Evolutionary conservation across 2,329 filamentous ascomycete species (phyloP), one percentile per base, ranked within the genome.

Genomic region (Fusarium coicis): DNA sequence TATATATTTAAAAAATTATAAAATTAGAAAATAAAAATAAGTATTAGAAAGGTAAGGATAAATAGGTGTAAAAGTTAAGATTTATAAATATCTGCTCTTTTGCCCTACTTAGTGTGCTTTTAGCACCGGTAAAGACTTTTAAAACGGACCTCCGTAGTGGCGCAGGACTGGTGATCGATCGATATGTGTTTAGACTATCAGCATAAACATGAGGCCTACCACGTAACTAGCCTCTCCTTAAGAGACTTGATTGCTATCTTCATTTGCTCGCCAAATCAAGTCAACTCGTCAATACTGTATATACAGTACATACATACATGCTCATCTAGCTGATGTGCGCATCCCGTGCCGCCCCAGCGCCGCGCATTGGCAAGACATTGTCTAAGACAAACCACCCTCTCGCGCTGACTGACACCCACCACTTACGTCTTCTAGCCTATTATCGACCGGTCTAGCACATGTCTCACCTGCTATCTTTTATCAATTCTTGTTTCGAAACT

Each of bases 361-460:
- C 72, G 72, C 72, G 65, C 68, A 68, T 61, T 54, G 58, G 58
- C 68, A 61, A 74, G 72, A 73, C 72, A 74, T 50, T 76, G 74
- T 76, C 74, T 73, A 46, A 74, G 74, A 74, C 74, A 73, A 61
- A 53, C 62, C 71, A 63, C 62, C 70, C 58, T 63, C 63, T 56
- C 57, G 49, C 30, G 26, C 42, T 57, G 39, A 57, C 42, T 57
- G 39, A 57, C 56, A 40, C 52, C 68, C 56, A 49, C 44, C 61
- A 63, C 44, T 60, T 49, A 50, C 32, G 52, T 66, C 23, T 47
- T 42, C 36, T 43, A 69, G 63, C 58, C 44, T 69, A 46, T 53
- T 39, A 53, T 49, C 44, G 34, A 54, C 43, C 57, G 42, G 64
- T 64, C 57, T 61, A 39, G 59, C 47, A 54, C n/a, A 55, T 66